Conservation (phyloP, 2,329 filamentous ascomycete species). For the Exophiala lecanii-corni region DNA sequence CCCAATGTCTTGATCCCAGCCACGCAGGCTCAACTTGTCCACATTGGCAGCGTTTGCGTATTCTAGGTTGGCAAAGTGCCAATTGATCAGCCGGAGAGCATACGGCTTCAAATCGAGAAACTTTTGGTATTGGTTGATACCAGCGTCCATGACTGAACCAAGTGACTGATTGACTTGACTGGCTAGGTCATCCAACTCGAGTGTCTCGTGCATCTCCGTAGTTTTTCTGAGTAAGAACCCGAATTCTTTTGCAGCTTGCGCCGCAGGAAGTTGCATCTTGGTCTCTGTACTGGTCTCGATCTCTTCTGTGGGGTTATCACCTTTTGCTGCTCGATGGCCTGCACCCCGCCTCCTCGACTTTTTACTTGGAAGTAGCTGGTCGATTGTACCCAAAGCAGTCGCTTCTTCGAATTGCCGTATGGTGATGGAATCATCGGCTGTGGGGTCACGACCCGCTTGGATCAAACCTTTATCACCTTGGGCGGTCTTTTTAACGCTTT, state of each 20-base stretch:
- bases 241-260: conserved; percentile 71
- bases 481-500: conserved; percentile 63
- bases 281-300: conserved; percentile 67
- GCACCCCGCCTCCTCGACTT: conserved; percentile 40
- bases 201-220: conserved; percentile 57
- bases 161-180: conserved; percentile 65
- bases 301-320: conserved; percentile 57
- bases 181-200: conserved; percentile 66
- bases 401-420: conserved; percentile 71
- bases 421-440: conserved; percentile 66
- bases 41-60: conserved; percentile 94
- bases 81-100: conserved; percentile 88
- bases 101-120: conserved; percentile 78
- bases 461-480: conserved; percentile 80
- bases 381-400: conserved; percentile 53
- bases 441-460: conserved; percentile 74
- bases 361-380: conserved; percentile 39
- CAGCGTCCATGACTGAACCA: conserved; percentile 85
- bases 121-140: conserved; percentile 79
- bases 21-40: conserved; percentile 76
- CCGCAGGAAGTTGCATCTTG: conserved; percentile 69
- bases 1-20: conserved; percentile 96
- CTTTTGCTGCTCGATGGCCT: conserved; percentile 46
- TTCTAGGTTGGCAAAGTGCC: conserved; percentile 97
- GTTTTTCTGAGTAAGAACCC: conserved; percentile 73